Base-by-base conservation (phyloP, 768 basidiomycete species). In the Strobilomyces confusus region DNA sequence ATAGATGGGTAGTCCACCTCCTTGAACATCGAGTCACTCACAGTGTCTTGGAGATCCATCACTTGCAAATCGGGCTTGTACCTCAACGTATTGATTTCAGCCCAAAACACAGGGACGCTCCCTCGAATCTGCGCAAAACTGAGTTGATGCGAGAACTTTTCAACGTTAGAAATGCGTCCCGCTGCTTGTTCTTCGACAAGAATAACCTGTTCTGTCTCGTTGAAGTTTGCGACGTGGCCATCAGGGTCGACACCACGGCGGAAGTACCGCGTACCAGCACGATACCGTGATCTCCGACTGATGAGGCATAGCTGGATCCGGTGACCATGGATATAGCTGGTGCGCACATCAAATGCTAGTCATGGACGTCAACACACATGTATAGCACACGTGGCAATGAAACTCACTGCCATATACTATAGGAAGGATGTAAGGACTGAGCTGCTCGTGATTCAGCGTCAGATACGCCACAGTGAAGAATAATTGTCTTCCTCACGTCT, bases 261-360 rank as follows among this genome's bases (percentile, higher is more conserved):
- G 74, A 98, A 97, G 78, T 95, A 98, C 46, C 97, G 90, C 14
- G 97, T 98, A 6, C 97, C 97, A 26, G 97, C 92, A 53, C 95
- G 84, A 73, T 87, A 89, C 20, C 97, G 89, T 12, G 92, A 95
- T 48, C 95, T 89, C 26, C 97, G 87, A 59, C 94, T 94, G 60
- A 98, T 88, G 63, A 99, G 84, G 61, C 83, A 85, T 58, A 98
- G 77, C 43, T 89, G 84, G 65, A 98, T 75, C 55, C 86, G 82
- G 51, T 84, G 83, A 13, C 87, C 85, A 63, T 91, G 88, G 60
- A 95, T 76, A 57, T 83, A 78, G 15, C 83, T 74, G 8, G 84
- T 79, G 20, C 89, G 87, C 46, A 94, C 73, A 62, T 95, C 92
- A 69, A 98, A 90, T 19, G 94, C 94, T 98, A 60, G 34, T 54